Evolutionary conservation across 441 rosid species (phyloP).

Genomic region (Aquilaria agallochum): DNA sequence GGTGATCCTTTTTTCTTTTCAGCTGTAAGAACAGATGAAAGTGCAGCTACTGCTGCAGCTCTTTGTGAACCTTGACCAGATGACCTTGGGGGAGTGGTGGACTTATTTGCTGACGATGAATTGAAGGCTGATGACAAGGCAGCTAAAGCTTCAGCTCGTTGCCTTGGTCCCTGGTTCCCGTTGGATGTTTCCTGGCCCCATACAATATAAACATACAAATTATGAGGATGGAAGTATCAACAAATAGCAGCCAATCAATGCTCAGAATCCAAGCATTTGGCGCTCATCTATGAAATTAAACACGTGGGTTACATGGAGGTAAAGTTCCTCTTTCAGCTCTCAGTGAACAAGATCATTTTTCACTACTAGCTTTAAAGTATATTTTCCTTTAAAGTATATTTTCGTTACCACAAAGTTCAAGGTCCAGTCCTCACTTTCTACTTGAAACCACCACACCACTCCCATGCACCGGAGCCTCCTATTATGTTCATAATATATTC

Average conservation of each 20-base stretch:
- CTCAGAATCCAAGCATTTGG: too few relatives aligned
- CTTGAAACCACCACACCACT: too few relatives aligned
- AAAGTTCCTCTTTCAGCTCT: too few relatives aligned
- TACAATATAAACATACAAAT: conserved; percentile 7
- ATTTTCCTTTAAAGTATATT: too few relatives aligned
- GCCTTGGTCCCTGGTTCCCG: conserved; percentile 80
- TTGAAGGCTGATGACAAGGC: conserved; percentile 85
- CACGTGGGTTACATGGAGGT: too few relatives aligned
- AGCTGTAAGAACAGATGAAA: conserved; percentile 90
- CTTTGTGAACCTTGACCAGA: conserved; percentile 83
- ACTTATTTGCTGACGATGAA: conserved; percentile 47
- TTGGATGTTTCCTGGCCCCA: conserved; percentile 65
- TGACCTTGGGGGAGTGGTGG: conserved; percentile 45
- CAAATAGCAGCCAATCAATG: not conserved
- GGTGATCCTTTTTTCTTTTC: conserved; percentile 73
- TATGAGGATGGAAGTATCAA: not conserved
- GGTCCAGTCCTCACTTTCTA: too few relatives aligned
- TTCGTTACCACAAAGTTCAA: too few relatives aligned
- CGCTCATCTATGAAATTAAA: too few relatives aligned
- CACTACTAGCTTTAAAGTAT: too few relatives aligned
- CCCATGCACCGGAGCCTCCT: too few relatives aligned
- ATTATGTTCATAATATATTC: too few relatives aligned
- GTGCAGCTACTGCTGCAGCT: conserved; percentile 99
- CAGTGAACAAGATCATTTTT: too few relatives aligned
- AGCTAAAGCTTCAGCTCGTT: conserved; percentile 97